Evolutionary conservation across 106 monocot genomes (phyloP).

Genomic region (Alisma plantagoaquatica): DNA sequence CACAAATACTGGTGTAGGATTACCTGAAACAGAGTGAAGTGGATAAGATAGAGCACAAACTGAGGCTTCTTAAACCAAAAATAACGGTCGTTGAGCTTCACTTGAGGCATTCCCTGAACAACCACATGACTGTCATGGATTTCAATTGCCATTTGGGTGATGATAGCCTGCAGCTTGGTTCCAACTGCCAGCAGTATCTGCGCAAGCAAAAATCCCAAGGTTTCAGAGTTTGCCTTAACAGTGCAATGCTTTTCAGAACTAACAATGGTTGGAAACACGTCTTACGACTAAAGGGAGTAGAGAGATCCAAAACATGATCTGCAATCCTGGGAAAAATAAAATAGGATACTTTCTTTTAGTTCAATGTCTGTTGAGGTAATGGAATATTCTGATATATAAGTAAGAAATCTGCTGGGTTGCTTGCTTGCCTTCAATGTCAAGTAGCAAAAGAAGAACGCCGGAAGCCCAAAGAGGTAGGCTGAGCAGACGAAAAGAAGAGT

Average conservation of each 20-base stretch:
- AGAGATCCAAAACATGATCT: conserved; percentile 59
- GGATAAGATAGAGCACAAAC: conserved; percentile 58
- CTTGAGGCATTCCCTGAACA: conserved; percentile 70
- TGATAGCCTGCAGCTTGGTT: conserved; percentile 72
- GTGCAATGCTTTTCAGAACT: neutral
- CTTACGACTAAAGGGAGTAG: conserved; percentile 67
- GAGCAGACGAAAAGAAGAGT: neutral
- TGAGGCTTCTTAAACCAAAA: conserved; percentile 60
- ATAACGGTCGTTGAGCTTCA: conserved; percentile 52
- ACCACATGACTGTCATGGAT: conserved; percentile 64
- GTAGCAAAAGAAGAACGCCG: conserved; percentile 10
- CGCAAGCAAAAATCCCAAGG: conserved; percentile 4
- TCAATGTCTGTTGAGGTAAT: neutral
- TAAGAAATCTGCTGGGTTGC: too few relatives aligned
- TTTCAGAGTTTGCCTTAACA: neutral
- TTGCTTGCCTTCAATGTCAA: conserved; percentile 12
- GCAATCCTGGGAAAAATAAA: conserved; percentile 37
- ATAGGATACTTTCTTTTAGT: conserved; percentile 23
- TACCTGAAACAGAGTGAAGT: conserved; percentile 61
- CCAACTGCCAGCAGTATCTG: conserved; percentile 67
- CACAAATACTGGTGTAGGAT: too few relatives aligned
- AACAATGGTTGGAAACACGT: neutral
- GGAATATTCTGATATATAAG: neutral
- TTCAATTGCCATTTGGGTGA: conserved; percentile 58
- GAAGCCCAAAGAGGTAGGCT: conserved; percentile 15